Conservation (phyloP, 805 yeast species). For the Metschnikowia sp. region DNA sequence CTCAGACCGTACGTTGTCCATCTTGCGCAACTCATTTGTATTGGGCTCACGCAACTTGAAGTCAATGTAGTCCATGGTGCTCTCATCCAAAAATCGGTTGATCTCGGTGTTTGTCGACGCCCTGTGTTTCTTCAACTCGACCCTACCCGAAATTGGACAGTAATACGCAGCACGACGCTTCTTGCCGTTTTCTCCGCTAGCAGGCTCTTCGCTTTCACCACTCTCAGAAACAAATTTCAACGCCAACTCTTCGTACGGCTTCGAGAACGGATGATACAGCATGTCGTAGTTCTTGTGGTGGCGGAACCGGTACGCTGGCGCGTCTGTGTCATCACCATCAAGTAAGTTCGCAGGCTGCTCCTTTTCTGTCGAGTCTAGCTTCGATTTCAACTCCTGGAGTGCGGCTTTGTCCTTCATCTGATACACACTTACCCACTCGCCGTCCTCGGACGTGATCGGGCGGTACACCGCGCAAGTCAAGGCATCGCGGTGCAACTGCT, state of each 20-base stretch:
- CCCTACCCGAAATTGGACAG: constrained; percentile 72
- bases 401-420: constrained; percentile 26
- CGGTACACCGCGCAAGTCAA: constrained; percentile 64
- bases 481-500: constrained; percentile 31
- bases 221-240: constrained; percentile 50
- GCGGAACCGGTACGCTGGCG: constrained; percentile 49
- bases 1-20: constrained; percentile 66
- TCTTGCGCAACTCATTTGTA: constrained; percentile 59
- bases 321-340: constrained; percentile 43
- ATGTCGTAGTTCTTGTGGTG: constrained; percentile 81
- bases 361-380: constrained; percentile 38
- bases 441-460: constrained; percentile 69
- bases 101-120: constrained; percentile 55
- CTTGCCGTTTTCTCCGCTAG: constrained; percentile 17
- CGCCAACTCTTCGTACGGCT: constrained; percentile 61
- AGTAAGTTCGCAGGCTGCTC: constrained; percentile 40
- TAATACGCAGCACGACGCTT: constrained; percentile 61
- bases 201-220: too few species aligned
- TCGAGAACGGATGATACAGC: constrained; percentile 46
- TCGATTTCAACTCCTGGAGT: constrained; percentile 23
- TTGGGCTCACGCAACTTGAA: constrained; percentile 69
- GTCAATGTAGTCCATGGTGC: constrained; percentile 60
- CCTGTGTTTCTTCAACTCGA: constrained; percentile 83
- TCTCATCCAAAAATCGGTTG: constrained; percentile 51
- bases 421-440: constrained; percentile 68